A percentile compares a stretch with the other conserved stretches of the same genome.
Evolutionary conservation across 1,284 basidiomycete species (phyloP).

Genomic region (Vanrija sp.): DNA sequence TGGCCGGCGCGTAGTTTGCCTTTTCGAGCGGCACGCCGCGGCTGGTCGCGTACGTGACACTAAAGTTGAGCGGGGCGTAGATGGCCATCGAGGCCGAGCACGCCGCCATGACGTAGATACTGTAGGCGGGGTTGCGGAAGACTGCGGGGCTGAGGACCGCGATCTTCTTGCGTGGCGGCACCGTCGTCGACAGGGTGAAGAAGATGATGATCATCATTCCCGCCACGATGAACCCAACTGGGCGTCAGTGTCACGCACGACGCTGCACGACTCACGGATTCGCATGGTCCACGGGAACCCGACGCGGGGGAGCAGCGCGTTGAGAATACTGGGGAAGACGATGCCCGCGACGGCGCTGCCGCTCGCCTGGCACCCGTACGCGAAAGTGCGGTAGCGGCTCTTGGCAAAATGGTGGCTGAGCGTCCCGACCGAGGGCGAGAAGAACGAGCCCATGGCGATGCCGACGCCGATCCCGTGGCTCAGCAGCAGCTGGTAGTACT

Average conservation of each 20-base stretch:
- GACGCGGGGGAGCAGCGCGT: slow-evolving; percentile 52
- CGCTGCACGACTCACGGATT: slow-evolving; percentile 20
- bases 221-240: slow-evolving; percentile 37
- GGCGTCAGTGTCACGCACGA: not conserved
- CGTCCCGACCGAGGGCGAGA: slow-evolving; percentile 52
- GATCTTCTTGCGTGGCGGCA: slow-evolving; percentile 33
- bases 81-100: slow-evolving; percentile 24
- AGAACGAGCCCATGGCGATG: slow-evolving; percentile 51
- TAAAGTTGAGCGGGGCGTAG: slow-evolving; percentile 32
- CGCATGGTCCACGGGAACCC: slow-evolving; percentile 48
- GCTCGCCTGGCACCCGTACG: slow-evolving; percentile 37
- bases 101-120: slow-evolving; percentile 23
- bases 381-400: slow-evolving; percentile 38
- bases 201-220: slow-evolving; percentile 16
- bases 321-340: slow-evolving; percentile 53
- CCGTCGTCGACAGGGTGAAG: slow-evolving; percentile 30
- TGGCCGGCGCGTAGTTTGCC: slow-evolving; percentile 31
- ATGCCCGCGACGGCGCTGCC: slow-evolving; percentile 49
- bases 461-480: slow-evolving; percentile 28
- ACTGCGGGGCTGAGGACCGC: slow-evolving; percentile 33
- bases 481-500: slow-evolving; percentile 56
- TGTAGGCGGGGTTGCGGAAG: slow-evolving; percentile 28
- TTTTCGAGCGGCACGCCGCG: slow-evolving; percentile 21
- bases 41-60: slow-evolving; percentile 31
- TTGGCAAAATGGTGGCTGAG: slow-evolving; percentile 55